Evolutionary conservation across 169 alveolate genomes (phyloP), one percentile per base, ranked within the genome.

Genomic region (Hammondia hammondi): DNA sequence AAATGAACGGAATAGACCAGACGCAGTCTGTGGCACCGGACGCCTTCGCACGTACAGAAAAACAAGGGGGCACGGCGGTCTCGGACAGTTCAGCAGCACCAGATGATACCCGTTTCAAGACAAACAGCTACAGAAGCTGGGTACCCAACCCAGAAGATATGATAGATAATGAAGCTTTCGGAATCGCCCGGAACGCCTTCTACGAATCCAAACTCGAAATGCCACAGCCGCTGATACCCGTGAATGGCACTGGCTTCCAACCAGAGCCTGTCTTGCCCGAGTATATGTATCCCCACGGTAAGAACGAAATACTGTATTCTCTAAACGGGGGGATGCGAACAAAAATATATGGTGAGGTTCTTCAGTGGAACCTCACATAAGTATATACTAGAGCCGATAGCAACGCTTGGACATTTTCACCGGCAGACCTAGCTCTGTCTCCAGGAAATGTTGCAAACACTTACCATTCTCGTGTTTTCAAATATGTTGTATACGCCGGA

Each of bases 261-360:
- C 90, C 90, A 14, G 90, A 82, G 70, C 90, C 90, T 9, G 70
- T 82, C 19, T n/a, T 82, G 4, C 90, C 90, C 27, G 90, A 82
- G 27, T 9, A 82, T 4, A 21, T 82, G 37, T 82, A 82, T 46
- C 90, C 90, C 39, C 90, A 82, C 43, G 90, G 90, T 82, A 48
- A 39, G 90, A 19, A 67, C 21, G 77, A 29, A 67, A 27, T 67
- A 67, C 10, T 9, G 77, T 27, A 0, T 67, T 67, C 24, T 7
- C 5, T 67, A 21, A 6, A 67, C 77, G 21, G 77, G 0, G 24
- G 4, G 32, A 32, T 21, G 77, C 10, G 77, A 17, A 67, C 24
- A 7, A 7, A 10, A 3, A 10, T 52, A 52, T 7, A 1, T 52
- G 61, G 61, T 52, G 61, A 52, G 2, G 19, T 52, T 10, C 61